Evolutionary conservation across 2,329 filamentous ascomycete genomes (phyloP), one percentile per base, ranked within the genome.

Genomic region (Fusarium keratoplasticum): DNA sequence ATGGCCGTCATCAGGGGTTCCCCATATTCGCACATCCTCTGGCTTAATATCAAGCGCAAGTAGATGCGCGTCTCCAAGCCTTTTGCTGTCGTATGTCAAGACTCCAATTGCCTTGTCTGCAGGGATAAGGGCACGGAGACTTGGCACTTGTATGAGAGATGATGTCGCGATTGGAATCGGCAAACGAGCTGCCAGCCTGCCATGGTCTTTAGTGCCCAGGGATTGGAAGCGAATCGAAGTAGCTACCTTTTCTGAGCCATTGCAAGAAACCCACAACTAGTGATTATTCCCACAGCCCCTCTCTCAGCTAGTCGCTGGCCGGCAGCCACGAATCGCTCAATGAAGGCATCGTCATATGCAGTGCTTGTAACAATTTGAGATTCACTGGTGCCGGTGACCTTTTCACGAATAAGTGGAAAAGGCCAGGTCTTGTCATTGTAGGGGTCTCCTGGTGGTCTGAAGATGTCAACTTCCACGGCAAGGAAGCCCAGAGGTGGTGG

Each of bases 191-290:
- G 81, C 73, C n/a, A 83, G 73, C 64, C 81, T 80, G 50, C 10
- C 16, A 33, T 6, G 6, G 57, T 7, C 2, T 6, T 8, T 66
- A 10, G 61, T 38, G 7, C 20, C 18, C 14, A 40, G 2, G 20
- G 8, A 18, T 10, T 5, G 1, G 10, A n/a, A 8, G 13, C 20
- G 10, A 9, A 8, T n/a, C n/a, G 42, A 13, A 18, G 2, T 68
- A 61, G 7, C 4, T 69, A 82, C 81, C 73, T 71, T 7, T 73
- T 71, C 58, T 84, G 82, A 1, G 80, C 80, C 76, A 82, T 79
- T 20, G 82, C 82, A 7, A 84, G 73, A 61, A 84, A 84, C 2
- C 83, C 83, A 60, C 83, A 84, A 73, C 82, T 83, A 2, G 83
- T 84, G 36, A 84, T 80, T 55, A 83, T 80, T 27, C 82, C 82